phyloP scores from a whole-genome alignment of 495 filamentous ascomycete species.

The Trichoderma reesei region DNA sequence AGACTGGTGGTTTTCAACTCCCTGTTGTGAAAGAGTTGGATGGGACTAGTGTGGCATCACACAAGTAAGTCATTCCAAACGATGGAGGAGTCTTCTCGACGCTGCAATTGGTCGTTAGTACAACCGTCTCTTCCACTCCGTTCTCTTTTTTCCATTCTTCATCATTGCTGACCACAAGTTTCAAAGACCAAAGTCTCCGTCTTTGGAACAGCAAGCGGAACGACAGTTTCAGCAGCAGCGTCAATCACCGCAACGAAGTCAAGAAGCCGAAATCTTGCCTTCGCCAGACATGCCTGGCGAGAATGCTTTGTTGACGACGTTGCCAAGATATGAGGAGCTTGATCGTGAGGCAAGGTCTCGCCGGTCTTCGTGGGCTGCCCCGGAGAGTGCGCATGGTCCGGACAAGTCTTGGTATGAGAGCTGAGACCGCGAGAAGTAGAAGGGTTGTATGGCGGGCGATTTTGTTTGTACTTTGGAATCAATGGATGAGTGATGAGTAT shows the following conservation, averaged over 20 bases:
- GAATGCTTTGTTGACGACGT: too few relatives aligned
- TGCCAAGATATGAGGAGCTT: slow-evolving; percentile 10
- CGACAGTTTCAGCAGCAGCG: neutral
- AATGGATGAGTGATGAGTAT: too few relatives aligned
- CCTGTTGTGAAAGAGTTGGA: neutral
- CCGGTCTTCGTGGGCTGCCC: neutral
- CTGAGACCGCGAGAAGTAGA: neutral
- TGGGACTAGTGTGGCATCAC: neutral
- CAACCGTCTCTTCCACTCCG: neutral
- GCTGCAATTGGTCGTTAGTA: too few relatives aligned
- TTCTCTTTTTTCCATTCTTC: too few relatives aligned
- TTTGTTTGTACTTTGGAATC: neutral
- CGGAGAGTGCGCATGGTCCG: neutral
- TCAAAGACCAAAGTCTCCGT: neutral
- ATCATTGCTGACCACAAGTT: too few relatives aligned
- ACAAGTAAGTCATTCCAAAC: neutral
- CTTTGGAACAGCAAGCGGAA: neutral
- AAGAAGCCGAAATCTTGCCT: too few relatives aligned
- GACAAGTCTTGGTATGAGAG: neutral
- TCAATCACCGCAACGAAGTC: too few relatives aligned
- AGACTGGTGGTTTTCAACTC: too few relatives aligned
- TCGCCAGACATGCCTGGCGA: too few relatives aligned
- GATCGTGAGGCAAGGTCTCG: neutral
- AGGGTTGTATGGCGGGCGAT: neutral
- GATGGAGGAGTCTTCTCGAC: too few relatives aligned